Conservation (phyloP, 345 rosid genomes). For the Pseudoturritis turrita region DNA sequence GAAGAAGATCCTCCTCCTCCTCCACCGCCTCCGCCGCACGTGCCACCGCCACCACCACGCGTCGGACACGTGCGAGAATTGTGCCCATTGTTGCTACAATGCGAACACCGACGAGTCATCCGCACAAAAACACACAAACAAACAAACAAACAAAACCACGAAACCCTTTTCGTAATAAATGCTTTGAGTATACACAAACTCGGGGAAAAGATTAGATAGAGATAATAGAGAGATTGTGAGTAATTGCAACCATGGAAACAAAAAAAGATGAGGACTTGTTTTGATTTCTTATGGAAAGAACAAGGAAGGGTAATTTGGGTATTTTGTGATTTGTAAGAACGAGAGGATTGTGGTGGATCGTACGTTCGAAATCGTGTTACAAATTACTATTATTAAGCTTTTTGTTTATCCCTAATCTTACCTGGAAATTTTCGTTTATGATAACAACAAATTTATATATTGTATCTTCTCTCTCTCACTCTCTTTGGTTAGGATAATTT, state of each 20-base stretch:
- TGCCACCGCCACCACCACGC: slow-evolving; percentile 36
- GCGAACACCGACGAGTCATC: slow-evolving; percentile 74
- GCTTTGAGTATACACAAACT: slow-evolving; percentile 8
- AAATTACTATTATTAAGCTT: slow-evolving; percentile 17
- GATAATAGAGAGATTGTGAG: slow-evolving; percentile 4
- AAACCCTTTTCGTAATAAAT: slow-evolving; percentile 7
- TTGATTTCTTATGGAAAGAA: slow-evolving; percentile 17
- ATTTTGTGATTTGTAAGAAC: neutral
- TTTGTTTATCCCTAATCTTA: slow-evolving; percentile 8
- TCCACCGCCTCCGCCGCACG: slow-evolving; percentile 37
- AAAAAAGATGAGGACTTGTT: slow-evolving; percentile 15
- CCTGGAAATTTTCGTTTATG: slow-evolving; percentile 7
- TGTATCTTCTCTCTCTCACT: neutral
- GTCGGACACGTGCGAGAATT: slow-evolving; percentile 88
- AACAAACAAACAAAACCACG: neutral
- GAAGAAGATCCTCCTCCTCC: slow-evolving; percentile 1
- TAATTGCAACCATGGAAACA: slow-evolving; percentile 4
- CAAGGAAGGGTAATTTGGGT: neutral
- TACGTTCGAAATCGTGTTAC: slow-evolving; percentile 21
- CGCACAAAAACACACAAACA: neutral
- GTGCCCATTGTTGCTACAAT: slow-evolving; percentile 97
- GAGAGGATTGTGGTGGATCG: slow-evolving; percentile 32
- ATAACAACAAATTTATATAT: neutral
- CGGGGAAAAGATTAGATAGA: neutral
- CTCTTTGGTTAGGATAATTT: slow-evolving; percentile 14